phyloP scores from a whole-genome alignment of 805 yeast genomes.

The Starmerella khaoyaiensis region DNA sequence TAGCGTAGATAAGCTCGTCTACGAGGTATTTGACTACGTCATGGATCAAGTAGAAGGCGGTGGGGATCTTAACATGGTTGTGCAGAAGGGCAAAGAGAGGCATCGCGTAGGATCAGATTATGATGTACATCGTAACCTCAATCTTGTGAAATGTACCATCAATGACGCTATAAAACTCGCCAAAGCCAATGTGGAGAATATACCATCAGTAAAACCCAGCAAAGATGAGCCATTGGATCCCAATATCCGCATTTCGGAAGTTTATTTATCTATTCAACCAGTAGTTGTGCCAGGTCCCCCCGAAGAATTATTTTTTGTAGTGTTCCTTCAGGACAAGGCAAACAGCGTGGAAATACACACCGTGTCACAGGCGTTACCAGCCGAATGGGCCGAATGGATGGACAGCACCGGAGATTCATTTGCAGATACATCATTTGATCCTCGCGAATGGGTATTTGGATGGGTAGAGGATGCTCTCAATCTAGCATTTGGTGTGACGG shows the following conservation, averaged over 20 bases:
- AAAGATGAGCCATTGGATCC: constrained; percentile 16
- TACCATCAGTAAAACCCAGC: constrained; percentile 31
- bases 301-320: constrained; percentile 53
- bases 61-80: constrained; percentile 42
- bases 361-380: constrained; percentile 81
- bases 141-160: constrained; percentile 60
- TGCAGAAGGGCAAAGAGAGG: constrained; percentile 35
- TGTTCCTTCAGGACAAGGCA: constrained; percentile 63
- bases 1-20: constrained; percentile 37
- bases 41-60: constrained; percentile 64
- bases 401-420: constrained; percentile 31
- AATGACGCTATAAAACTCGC: constrained; percentile 82
- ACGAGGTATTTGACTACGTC: constrained; percentile 41
- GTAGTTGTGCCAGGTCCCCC: constrained; percentile 21
- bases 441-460: constrained; percentile 67
- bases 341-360: constrained; percentile 63
- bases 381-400: constrained; percentile 91
- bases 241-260: constrained; percentile 36
- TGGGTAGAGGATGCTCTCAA: constrained; percentile 73
- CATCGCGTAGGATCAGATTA: constrained; percentile 28
- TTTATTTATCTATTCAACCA: constrained; percentile 62
- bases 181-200: constrained; percentile 67
- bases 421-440: constrained; percentile 44
- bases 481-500: constrained; percentile 69
- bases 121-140: constrained; percentile 37